Conservation (phyloP, 768 basidiomycete species). For the Fibroporia radiculosa region DNA sequence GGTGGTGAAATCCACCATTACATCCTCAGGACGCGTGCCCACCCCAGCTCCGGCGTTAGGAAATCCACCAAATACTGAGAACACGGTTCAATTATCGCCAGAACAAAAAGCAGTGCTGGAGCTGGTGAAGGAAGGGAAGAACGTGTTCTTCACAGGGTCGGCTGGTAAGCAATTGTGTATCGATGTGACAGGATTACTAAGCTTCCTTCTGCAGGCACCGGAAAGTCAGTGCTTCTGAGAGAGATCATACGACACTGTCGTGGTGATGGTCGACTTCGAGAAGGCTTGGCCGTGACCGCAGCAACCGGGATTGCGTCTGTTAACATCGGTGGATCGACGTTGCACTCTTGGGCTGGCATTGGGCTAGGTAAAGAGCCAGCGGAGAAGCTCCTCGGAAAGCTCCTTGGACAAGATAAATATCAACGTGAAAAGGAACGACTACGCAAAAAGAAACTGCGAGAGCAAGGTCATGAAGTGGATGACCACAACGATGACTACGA, state of each 20-base stretch:
- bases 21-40: not conserved
- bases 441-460: constrained; percentile 1
- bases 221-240: constrained; percentile 75
- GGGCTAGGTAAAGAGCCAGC: constrained; percentile 58
- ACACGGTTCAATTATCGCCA: constrained; percentile 30
- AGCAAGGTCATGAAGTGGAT: not conserved
- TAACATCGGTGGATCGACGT: constrained; percentile 74
- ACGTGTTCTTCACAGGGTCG: constrained; percentile 81
- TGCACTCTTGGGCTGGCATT: constrained; percentile 81
- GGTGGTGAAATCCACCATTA: not conserved
- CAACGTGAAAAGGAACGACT: constrained; percentile 2
- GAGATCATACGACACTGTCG: constrained; percentile 56
- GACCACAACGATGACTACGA: constrained; percentile 1
- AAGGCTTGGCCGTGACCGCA: constrained; percentile 65
- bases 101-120: constrained; percentile 45
- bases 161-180: constrained; percentile 56
- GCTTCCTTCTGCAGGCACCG: constrained; percentile 43
- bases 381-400: constrained; percentile 46
- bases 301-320: constrained; percentile 75
- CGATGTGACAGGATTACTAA: not conserved
- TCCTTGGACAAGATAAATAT: constrained; percentile 29
- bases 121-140: constrained; percentile 50
- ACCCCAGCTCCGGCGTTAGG: not conserved
- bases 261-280: constrained; percentile 22
- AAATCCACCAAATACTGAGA: not conserved